Evolutionary conservation across 1,139 yeast genomes (phyloP).

Genomic region (Scheffersomyces segobiensis): DNA sequence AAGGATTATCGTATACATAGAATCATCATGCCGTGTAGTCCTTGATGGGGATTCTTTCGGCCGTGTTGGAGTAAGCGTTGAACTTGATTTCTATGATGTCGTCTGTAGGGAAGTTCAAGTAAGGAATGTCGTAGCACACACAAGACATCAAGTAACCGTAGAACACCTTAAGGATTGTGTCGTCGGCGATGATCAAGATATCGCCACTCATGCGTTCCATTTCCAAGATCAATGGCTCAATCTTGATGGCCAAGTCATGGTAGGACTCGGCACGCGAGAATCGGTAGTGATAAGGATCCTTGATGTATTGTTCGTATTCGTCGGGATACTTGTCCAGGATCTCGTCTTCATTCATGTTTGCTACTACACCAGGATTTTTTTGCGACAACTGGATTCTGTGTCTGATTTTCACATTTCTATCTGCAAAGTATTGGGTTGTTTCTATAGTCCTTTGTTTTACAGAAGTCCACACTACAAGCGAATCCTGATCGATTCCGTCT

Average conservation of each 20-base stretch:
- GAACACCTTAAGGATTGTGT: slow-evolving; percentile 80
- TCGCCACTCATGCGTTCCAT: slow-evolving; percentile 92
- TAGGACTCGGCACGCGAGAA: slow-evolving; percentile 92
- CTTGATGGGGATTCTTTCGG: slow-evolving; percentile 46
- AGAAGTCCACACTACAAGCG: slow-evolving; percentile 89
- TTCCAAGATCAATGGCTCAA: slow-evolving; percentile 90
- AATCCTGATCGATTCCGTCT: slow-evolving; percentile 48
- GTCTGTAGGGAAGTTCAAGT: slow-evolving; percentile 70
- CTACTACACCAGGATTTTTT: slow-evolving; percentile 87
- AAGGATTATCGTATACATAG: neutral
- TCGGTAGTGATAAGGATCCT: slow-evolving; percentile 91
- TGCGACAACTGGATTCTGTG: slow-evolving; percentile 85
- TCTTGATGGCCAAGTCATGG: slow-evolving; percentile 91
- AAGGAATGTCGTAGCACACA: slow-evolving; percentile 82
- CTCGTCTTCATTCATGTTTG: slow-evolving; percentile 62
- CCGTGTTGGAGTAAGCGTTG: slow-evolving; percentile 81
- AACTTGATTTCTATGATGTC: slow-evolving; percentile 86
- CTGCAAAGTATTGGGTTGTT: slow-evolving; percentile 68
- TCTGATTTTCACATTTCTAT: slow-evolving; percentile 54
- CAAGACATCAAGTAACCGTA: slow-evolving; percentile 96
- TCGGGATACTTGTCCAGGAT: slow-evolving; percentile 61
- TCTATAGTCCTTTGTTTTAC: slow-evolving; percentile 82
- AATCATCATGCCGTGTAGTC: slow-evolving; percentile 10
- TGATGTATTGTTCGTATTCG: slow-evolving; percentile 63
- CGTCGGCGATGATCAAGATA: slow-evolving; percentile 89